Evolutionary conservation across 495 filamentous ascomycete genomes (phyloP).

Genomic region (Paragyromitra xinjiangensis): DNA sequence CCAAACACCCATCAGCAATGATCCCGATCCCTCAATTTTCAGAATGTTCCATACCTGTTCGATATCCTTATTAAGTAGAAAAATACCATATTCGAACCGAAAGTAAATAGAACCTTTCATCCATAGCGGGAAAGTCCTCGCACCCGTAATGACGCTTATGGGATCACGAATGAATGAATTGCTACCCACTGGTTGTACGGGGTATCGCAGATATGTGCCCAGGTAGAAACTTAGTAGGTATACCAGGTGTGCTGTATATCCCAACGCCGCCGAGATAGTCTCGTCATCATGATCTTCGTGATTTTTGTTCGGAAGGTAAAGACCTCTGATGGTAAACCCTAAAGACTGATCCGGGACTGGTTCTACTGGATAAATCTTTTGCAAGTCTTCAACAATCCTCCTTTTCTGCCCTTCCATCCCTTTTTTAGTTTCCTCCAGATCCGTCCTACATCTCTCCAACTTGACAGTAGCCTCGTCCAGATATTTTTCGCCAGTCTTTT

Average conservation of each 20-base stretch:
- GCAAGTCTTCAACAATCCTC: conserved; percentile 84
- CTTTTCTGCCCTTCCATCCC: conserved; percentile 81
- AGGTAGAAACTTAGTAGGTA: conserved; percentile 85
- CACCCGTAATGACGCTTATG: conserved; percentile 61
- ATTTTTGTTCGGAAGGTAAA: conserved; percentile 74
- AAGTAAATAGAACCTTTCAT: conserved; percentile 78
- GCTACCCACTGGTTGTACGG: conserved; percentile 74
- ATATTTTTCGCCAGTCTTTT: conserved; percentile 67
- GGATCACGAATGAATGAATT: conserved; percentile 81
- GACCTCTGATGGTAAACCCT: conserved; percentile 81
- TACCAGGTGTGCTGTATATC: conserved; percentile 79
- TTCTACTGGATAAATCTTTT: conserved; percentile 79
- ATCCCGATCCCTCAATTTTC: not conserved
- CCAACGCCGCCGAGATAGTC: conserved; percentile 79
- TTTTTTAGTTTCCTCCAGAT: conserved; percentile 68
- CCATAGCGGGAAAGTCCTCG: conserved; percentile 81
- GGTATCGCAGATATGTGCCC: conserved; percentile 79
- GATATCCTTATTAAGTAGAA: conserved; percentile 91
- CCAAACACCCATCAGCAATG: conserved; percentile 3
- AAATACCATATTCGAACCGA: conserved; percentile 94
- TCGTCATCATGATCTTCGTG: conserved; percentile 67
- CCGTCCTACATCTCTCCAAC: conserved; percentile 70
- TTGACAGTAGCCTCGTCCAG: conserved; percentile 58
- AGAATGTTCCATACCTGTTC: conserved; percentile 65
- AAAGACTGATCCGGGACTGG: conserved; percentile 77